phyloP scores from a whole-genome alignment of 208 protist species.

The Porcisia deanei region DNA sequence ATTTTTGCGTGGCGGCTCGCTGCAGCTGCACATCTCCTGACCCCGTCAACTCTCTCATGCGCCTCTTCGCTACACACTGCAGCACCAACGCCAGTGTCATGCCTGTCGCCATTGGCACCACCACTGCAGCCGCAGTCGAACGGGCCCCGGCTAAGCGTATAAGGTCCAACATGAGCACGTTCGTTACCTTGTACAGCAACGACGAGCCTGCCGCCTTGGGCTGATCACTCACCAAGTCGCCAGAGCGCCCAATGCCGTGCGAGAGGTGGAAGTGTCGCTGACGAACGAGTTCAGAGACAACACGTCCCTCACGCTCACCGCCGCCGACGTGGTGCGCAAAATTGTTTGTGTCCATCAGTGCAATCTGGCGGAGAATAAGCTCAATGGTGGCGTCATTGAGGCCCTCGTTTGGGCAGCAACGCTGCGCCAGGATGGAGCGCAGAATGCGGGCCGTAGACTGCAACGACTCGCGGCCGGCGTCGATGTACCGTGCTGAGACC shows the following conservation, averaged over 20 bases:
- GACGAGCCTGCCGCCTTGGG: constrained; percentile 98
- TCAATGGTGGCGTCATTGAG: constrained; percentile 89
- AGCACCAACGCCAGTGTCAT: constrained; percentile 93
- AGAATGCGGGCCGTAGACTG: constrained; percentile 30
- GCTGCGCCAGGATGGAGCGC: constrained; percentile 81
- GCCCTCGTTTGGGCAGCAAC: constrained; percentile 87
- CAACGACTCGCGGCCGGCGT: constrained; percentile 55
- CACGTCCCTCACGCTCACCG: constrained; percentile 96
- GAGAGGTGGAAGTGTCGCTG: constrained; percentile 85
- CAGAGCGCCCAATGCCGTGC: constrained; percentile 96
- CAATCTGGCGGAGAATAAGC: constrained; percentile 89
- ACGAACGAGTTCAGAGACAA: constrained; percentile 84
- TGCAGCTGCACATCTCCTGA: background rate
- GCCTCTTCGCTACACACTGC: constrained; percentile 48
- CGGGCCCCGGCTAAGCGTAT: constrained; percentile 57
- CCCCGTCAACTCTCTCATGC: constrained; percentile 10
- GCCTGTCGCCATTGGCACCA: constrained; percentile 96
- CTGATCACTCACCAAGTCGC: constrained; percentile 94
- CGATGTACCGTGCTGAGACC: constrained; percentile 55
- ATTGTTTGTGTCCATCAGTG: constrained; percentile 95
- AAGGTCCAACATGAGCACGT: constrained; percentile 88
- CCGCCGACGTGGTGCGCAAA: constrained; percentile 90
- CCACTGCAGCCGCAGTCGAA: constrained; percentile 52
- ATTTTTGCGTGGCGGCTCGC: background rate
- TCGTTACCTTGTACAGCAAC: constrained; percentile 91